A percentile compares a stretch with the other conserved stretches of the same genome.
These are phyloP conservation scores for Hortaea sp. DNA, from an alignment of 2,329 filamentous ascomycete species.

Conservation along the genomic window DNA sequence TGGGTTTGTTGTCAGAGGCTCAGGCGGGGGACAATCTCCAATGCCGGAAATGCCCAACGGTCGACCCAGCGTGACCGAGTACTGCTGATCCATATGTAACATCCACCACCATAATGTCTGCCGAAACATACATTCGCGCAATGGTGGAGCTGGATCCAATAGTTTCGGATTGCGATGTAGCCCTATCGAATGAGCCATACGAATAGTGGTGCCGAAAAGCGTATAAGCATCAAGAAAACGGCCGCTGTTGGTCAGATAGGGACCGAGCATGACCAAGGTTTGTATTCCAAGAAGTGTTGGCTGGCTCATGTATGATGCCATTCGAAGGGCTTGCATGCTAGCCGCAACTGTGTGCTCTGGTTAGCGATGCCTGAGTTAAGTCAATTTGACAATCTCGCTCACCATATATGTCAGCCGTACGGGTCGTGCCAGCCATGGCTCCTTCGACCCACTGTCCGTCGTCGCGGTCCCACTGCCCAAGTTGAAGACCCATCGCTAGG, in stretches of 20 bases:
- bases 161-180: constrained; percentile 40
- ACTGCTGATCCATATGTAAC: constrained; percentile 43
- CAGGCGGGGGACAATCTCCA: constrained; percentile 39
- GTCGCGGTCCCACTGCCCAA: constrained; percentile 34
- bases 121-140: constrained; percentile 32
- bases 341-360: constrained; percentile 31
- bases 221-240: constrained; percentile 42
- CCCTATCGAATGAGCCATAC: constrained; percentile 40
- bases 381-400: constrained; percentile 13
- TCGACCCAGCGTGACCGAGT: constrained; percentile 40
- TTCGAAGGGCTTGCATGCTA: constrained; percentile 40
- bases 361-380: no score
- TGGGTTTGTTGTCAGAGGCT: constrained; percentile 35
- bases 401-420: constrained; percentile 37
- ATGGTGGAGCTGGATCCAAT: constrained; percentile 32
- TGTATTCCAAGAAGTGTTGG: constrained; percentile 38
- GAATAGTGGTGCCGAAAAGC: constrained; percentile 39
- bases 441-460: constrained; percentile 30
- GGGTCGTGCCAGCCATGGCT: constrained; percentile 26
- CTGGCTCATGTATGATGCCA: constrained; percentile 39
- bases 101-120: constrained; percentile 44
- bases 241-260: constrained; percentile 40
- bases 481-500: constrained; percentile 37
- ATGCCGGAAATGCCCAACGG: constrained; percentile 40
- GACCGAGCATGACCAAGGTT: constrained; percentile 38